A percentile compares a stretch with the other conserved stretches of the same genome.
These are phyloP conservation scores for Candida parachauliodes DNA, from an alignment of 805 yeast species.

Conservation along the genomic window DNA sequence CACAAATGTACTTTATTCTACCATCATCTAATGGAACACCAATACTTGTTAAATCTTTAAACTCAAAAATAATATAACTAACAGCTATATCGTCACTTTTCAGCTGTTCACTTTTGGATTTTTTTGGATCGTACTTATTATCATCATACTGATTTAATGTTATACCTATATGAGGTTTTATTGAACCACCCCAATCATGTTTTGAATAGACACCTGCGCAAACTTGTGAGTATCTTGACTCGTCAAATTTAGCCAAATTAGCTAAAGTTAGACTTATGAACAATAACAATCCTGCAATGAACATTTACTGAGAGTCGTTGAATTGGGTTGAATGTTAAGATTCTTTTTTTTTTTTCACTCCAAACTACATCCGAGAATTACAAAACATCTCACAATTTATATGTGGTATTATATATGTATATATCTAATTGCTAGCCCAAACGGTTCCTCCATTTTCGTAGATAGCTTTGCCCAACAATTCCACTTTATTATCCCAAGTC, in stretches of 20 bases:
- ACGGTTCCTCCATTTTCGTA: slow-evolving; percentile 37
- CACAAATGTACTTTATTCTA: slow-evolving; percentile 60
- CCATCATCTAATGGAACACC: slow-evolving; percentile 54
- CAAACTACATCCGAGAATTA: slow-evolving; percentile 2
- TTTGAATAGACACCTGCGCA: slow-evolving; percentile 91
- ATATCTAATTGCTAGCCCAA: slow-evolving; percentile 36
- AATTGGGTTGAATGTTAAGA: neutral
- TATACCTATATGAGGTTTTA: slow-evolving; percentile 39
- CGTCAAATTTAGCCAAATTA: slow-evolving; percentile 48
- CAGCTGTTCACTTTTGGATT: slow-evolving; percentile 19
- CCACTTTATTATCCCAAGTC: slow-evolving; percentile 77
- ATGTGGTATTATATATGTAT: neutral
- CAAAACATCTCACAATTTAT: neutral
- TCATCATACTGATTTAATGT: slow-evolving; percentile 24
- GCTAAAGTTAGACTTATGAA: slow-evolving; percentile 19
- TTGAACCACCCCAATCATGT: slow-evolving; percentile 81
- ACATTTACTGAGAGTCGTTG: slow-evolving; percentile 1
- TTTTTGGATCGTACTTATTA: slow-evolving; percentile 24
- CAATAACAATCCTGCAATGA: slow-evolving; percentile 2
- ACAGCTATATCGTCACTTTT: slow-evolving; percentile 42
- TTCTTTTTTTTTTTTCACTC: neutral
- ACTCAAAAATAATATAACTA: slow-evolving; percentile 78
- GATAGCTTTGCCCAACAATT: slow-evolving; percentile 46
- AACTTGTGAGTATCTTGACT: slow-evolving; percentile 50
- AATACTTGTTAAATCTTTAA: slow-evolving; percentile 64